Evolutionary conservation across 2,329 filamentous ascomycete species (phyloP).

Genomic region (Ceratocystis diversiconidia): DNA sequence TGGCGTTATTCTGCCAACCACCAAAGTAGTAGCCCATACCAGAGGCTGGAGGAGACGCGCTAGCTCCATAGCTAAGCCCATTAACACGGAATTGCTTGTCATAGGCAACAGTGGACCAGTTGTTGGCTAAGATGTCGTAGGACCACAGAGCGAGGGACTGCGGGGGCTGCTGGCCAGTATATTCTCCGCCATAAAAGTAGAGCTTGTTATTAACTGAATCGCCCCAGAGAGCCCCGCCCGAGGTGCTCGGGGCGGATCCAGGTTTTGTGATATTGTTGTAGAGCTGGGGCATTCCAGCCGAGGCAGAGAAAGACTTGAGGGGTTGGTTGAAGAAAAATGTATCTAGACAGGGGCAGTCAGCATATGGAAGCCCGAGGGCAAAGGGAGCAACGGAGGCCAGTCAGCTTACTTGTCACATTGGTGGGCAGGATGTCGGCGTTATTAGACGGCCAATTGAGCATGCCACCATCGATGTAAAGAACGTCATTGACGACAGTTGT

Average conservation of each 20-base stretch:
- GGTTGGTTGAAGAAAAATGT: slow-evolving; percentile 40
- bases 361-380: neutral
- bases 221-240: slow-evolving; percentile 39
- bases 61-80: slow-evolving; percentile 42
- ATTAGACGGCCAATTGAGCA: slow-evolving; percentile 40
- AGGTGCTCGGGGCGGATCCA: slow-evolving; percentile 35
- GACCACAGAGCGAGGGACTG: slow-evolving; percentile 35
- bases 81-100: slow-evolving; percentile 26
- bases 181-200: slow-evolving; percentile 49
- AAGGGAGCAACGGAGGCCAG: neutral
- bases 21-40: slow-evolving; percentile 49
- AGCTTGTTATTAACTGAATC: slow-evolving; percentile 49
- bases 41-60: slow-evolving; percentile 37
- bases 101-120: slow-evolving; percentile 38
- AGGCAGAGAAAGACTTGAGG: slow-evolving; percentile 30
- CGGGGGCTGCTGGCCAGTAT: slow-evolving; percentile 32
- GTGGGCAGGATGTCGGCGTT: slow-evolving; percentile 27
- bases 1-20: slow-evolving; percentile 44
- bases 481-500: slow-evolving; percentile 43
- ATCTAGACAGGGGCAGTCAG: slow-evolving; percentile 15
- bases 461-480: slow-evolving; percentile 49
- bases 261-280: slow-evolving; percentile 46
- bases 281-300: slow-evolving; percentile 37
- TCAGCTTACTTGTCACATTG: slow-evolving; percentile 44
- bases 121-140: slow-evolving; percentile 42